phyloP scores from a whole-genome alignment of 306 rosid genomes.

The Trifolium fragiferum region DNA sequence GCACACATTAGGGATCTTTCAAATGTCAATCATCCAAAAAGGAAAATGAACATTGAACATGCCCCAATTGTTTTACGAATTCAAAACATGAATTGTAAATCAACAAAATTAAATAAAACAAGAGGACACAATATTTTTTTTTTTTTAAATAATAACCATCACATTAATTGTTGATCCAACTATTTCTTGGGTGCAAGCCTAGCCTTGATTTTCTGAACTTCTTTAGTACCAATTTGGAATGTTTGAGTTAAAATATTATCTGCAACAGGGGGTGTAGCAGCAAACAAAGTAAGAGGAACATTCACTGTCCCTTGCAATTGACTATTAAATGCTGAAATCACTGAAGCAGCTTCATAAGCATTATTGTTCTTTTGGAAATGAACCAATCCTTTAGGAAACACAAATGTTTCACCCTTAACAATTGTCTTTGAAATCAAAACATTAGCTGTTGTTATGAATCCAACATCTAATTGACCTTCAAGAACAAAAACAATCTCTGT shows the following conservation, averaged over 20 bases:
- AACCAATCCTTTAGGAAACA: conserved; percentile 76
- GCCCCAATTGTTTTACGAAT: conserved; percentile 1
- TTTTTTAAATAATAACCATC: neutral
- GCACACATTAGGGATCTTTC: neutral
- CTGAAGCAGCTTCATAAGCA: conserved; percentile 60
- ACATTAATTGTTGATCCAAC: neutral
- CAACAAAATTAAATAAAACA: neutral
- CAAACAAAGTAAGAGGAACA: conserved; percentile 63
- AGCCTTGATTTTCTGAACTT: conserved; percentile 68
- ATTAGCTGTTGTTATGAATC: conserved; percentile 75
- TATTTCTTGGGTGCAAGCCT: conserved; percentile 67
- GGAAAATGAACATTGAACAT: neutral
- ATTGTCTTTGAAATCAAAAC: conserved; percentile 70
- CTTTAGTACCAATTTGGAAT: conserved; percentile 67
- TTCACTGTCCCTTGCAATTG: conserved; percentile 84
- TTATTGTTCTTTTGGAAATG: conserved; percentile 85
- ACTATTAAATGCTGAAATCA: conserved; percentile 75
- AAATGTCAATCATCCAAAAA: neutral
- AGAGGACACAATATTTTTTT: neutral
- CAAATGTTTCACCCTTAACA: conserved; percentile 73
- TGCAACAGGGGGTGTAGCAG: conserved; percentile 68
- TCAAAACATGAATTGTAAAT: neutral
- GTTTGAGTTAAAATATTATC: conserved; percentile 70
- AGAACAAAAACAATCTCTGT: conserved; percentile 83
- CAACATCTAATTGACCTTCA: conserved; percentile 74